Base-by-base conservation (phyloP, 495 filamentous ascomycete genomes). In the Rhypophila decipiens region DNA sequence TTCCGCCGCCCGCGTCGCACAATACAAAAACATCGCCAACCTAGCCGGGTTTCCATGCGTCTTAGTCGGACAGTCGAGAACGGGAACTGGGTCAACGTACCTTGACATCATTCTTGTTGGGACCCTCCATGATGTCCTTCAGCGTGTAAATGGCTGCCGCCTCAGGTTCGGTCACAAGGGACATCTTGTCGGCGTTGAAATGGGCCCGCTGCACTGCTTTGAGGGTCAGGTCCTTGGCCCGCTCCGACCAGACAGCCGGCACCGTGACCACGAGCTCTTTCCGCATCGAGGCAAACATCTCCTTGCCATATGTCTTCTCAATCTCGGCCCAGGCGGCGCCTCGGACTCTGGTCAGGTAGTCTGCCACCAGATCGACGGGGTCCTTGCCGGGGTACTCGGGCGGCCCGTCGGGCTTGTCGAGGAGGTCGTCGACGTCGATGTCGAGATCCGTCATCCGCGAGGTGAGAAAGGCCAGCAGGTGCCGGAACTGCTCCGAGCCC, bases 61-160 rank as follows among this genome's bases (percentile, higher is more conserved):
- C n/a, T n/a, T n/a, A n/a, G n/a, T n/a, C n/a, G n/a, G n/a, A n/a
- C n/a, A n/a, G n/a, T n/a, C n/a, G n/a, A n/a, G n/a, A n/a, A n/a
- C n/a, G n/a, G n/a, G n/a, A n/a, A n/a, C n/a, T n/a, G n/a, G n/a
- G n/a, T n/a, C n/a, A n/a, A n/a, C n/a, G n/a, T n/a, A n/a, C n/a
- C 22, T 42, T 23, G 21, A 27, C 10, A 42, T 29, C 21, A 13
- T 24, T 7, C 40, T 27, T 52, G 53, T 67, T 45, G 23, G 41
- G 37, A 13, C 44, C 11, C 31, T 13, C 34, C 27, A 62, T 56
- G 54, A 70, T 44, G 33, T 44, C 49, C 45, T 68, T 59, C 2
- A 76, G 54, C 1, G 72, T 69, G 52, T 72, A 74, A 24, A 73
- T 52, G 7, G 73, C 72, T 4, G 73, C 71, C 4, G 71, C 72